Evolutionary conservation across 345 rosid genomes (phyloP).

Genomic region (Excoecaria cochinchinensis): DNA sequence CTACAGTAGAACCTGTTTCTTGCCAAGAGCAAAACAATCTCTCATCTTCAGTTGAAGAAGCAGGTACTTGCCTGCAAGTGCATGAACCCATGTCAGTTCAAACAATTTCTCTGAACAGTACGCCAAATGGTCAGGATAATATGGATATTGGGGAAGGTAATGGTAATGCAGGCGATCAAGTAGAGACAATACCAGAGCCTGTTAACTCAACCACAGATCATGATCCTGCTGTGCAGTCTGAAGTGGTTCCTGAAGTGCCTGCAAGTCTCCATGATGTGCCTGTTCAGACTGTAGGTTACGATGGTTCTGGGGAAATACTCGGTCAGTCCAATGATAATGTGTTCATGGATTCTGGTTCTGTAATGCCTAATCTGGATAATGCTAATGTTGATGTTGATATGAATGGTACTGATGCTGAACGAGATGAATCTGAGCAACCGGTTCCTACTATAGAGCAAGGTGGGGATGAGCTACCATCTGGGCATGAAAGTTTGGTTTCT

Average conservation of each 20-base stretch:
- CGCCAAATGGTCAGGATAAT: conserved; percentile 53
- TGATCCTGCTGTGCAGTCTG: conserved; percentile 35
- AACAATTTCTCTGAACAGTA: conserved; percentile 46
- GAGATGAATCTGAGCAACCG: conserved; percentile 49
- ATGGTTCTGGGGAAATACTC: conserved; percentile 32
- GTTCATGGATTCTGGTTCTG: conserved; percentile 34
- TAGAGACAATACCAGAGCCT: conserved; percentile 38
- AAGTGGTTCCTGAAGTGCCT: conserved; percentile 34
- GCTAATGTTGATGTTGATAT: conserved; percentile 71
- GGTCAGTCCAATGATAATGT: conserved; percentile 26
- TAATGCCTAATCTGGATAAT: conserved; percentile 36
- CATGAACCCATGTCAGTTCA: conserved; percentile 49
- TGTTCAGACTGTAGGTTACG: conserved; percentile 28
- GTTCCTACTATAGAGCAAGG: conserved; percentile 38
- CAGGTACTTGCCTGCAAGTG: conserved; percentile 32
- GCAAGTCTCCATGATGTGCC: conserved; percentile 39
- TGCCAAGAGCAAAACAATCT: conserved; percentile 36
- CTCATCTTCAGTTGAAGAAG: conserved; percentile 29
- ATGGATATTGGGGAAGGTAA: conserved; percentile 77
- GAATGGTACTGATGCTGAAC: conserved; percentile 60
- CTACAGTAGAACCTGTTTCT: conserved; percentile 37
- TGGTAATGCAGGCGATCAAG: conserved; percentile 42
- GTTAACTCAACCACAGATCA: conserved; percentile 44
- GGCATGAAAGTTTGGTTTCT: conserved; percentile 38
- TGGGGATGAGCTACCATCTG: conserved; percentile 42